These are phyloP conservation scores for Nemania abortiva DNA, from an alignment of 2,329 filamentous ascomycete genomes.

Conservation along the genomic window DNA sequence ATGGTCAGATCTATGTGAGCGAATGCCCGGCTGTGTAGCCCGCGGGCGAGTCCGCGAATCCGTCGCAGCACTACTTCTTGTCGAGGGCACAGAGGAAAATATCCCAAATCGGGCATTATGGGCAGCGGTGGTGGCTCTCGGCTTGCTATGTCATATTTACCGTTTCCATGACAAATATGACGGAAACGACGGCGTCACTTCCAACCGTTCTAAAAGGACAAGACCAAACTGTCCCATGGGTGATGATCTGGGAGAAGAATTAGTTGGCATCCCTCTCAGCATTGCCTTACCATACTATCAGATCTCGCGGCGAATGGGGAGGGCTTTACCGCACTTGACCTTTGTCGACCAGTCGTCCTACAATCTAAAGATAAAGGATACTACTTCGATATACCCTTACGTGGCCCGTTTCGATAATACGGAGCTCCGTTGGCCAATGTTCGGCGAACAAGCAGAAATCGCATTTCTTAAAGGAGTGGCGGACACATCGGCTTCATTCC, in stretches of 20 bases:
- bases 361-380: conserved; percentile 63
- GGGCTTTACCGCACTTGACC: conserved; percentile 64
- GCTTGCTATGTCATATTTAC: conserved; percentile 66
- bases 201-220: conserved; percentile 49
- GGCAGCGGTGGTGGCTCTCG: conserved; percentile 64
- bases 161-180: conserved; percentile 65
- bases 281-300: conserved; percentile 65
- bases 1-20: conserved; percentile 58
- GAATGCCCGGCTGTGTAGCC: conserved; percentile 28
- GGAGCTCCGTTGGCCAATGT: conserved; percentile 66
- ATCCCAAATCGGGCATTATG: conserved; percentile 66
- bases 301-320: conserved; percentile 63
- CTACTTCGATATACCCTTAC: conserved; percentile 63
- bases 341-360: conserved; percentile 67
- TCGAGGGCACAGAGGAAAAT: conserved; percentile 62
- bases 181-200: conserved; percentile 62
- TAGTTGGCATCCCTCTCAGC: conserved; percentile 61
- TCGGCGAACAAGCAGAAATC: conserved; percentile 64
- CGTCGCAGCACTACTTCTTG: conserved; percentile 60
- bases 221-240: conserved; percentile 58
- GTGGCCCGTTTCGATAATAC: conserved; percentile 65
- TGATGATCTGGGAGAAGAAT: conserved; percentile 62
- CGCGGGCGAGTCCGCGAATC: conserved; percentile 64
- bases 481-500: conserved; percentile 63
- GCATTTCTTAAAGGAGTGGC: conserved; percentile 65